Percentiles rank a stretch among this genome's conserved stretches.
Conservation (phyloP, 2,329 filamentous ascomycete genomes). For the Pseudogymnoascus verrucosus region DNA sequence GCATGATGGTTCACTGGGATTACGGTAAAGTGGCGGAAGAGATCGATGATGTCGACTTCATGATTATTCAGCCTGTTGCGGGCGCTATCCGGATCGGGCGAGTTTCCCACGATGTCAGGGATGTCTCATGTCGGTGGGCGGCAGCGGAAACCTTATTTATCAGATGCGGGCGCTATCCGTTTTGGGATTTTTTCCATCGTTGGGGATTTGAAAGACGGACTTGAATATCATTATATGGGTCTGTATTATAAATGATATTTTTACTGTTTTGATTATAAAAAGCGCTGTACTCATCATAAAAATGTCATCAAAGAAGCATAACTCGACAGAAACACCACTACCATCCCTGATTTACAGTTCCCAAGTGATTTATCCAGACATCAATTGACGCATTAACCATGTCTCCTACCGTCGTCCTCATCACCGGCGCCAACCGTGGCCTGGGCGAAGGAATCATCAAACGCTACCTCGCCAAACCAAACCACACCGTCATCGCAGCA, state of each 20-base stretch:
- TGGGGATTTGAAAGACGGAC: neutral
- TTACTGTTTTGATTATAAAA: neutral
- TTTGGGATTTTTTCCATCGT: neutral
- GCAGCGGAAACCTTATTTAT: neutral
- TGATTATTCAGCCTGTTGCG: neutral
- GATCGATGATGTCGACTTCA: neutral
- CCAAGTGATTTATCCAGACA: neutral
- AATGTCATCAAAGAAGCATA: neutral
- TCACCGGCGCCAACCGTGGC: conserved; percentile 30
- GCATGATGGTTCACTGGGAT: neutral
- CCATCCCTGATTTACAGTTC: neutral
- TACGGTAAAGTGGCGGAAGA: neutral
- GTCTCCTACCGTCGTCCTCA: conserved; percentile 19
- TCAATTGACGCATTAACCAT: neutral
- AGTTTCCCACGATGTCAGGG: neutral
- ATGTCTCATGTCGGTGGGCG: neutral
- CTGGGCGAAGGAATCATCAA: conserved; percentile 23
- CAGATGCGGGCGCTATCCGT: neutral
- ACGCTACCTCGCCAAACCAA: conserved; percentile 28
- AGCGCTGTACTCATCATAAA: neutral
- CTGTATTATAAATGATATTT: conserved; percentile 1
- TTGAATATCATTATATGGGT: neutral
- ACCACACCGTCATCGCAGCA: conserved; percentile 31
- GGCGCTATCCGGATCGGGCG: neutral
- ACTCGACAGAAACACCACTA: neutral